Evolutionary conservation across 371 early-diverging fungal species (phyloP).

Genomic region (Mucor piriformis): DNA sequence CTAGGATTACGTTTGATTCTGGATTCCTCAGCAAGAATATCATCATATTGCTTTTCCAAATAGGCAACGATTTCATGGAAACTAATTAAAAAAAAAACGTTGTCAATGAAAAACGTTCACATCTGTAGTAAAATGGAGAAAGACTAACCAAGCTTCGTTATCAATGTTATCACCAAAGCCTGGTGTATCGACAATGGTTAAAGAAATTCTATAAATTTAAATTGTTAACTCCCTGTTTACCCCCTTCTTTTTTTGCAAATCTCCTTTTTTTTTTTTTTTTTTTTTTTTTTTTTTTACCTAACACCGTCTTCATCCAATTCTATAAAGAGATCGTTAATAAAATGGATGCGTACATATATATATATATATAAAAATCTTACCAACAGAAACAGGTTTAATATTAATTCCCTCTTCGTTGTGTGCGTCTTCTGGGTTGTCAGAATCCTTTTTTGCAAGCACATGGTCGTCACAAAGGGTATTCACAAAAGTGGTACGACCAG

Average conservation of each 20-base stretch:
- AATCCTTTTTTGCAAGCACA: constrained; percentile 70
- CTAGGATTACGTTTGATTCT: constrained; percentile 94
- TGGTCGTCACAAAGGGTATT: constrained; percentile 93
- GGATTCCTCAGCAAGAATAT: constrained; percentile 93
- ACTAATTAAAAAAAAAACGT: constrained; percentile 39
- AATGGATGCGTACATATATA: background rate
- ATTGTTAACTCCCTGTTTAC: constrained; percentile 1
- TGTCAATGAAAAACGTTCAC: background rate
- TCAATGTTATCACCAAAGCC: constrained; percentile 96
- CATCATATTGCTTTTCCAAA: constrained; percentile 94
- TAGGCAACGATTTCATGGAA: constrained; percentile 89
- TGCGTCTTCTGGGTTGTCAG: constrained; percentile 83
- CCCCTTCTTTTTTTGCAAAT: constrained; percentile 1
- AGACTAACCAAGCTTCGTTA: constrained; percentile 69
- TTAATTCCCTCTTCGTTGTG: constrained; percentile 92
- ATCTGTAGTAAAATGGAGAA: background rate
- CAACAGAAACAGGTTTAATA: constrained; percentile 78
- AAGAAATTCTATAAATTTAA: constrained; percentile 20
- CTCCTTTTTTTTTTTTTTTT: constrained; percentile 8
- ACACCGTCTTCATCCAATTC: constrained; percentile 97
- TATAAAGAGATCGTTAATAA: constrained; percentile 18
- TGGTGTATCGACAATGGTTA: constrained; percentile 92
- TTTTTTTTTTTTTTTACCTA: constrained; percentile 51
- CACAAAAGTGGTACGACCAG: constrained; percentile 98
- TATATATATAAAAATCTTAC: constrained; percentile 24